phyloP scores from a whole-genome alignment of 2,329 filamentous ascomycete genomes.

The Pseudocercospora fijiensis region DNA sequence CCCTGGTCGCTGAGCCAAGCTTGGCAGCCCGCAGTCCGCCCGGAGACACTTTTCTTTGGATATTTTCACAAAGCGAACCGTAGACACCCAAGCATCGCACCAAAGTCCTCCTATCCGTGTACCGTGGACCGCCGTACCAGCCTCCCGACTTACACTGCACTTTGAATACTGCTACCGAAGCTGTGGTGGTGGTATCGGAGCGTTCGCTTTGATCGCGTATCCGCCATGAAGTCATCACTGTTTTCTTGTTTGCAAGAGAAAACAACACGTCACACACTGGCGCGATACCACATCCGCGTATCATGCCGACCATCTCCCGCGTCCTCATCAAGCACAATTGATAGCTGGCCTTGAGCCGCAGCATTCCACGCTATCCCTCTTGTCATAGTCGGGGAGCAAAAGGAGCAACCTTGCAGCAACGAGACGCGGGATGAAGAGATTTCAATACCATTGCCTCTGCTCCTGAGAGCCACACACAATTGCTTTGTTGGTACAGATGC shows the following conservation, averaged over 20 bases:
- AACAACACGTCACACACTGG: constrained; percentile 1
- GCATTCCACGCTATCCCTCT: neutral
- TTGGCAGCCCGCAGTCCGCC: neutral
- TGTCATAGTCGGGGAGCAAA: neutral
- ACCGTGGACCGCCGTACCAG: neutral
- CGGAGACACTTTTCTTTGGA: neutral
- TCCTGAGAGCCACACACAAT: neutral
- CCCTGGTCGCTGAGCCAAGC: neutral
- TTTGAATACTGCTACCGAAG: neutral
- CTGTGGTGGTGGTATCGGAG: neutral
- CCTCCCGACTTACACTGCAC: neutral
- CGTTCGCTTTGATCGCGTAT: neutral
- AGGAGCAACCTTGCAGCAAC: neutral
- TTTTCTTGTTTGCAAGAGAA: neutral
- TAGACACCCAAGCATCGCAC: neutral
- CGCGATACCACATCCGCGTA: neutral
- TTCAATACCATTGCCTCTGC: neutral
- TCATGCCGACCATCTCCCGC: no score
- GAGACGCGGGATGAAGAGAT: neutral
- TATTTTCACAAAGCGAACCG: no score
- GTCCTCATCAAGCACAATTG: no score
- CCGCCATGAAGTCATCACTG: neutral
- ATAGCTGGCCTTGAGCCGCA: neutral
- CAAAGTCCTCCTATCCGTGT: neutral
- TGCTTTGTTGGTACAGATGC: neutral